Evolutionary conservation across 768 basidiomycete species (phyloP).

Genomic region (Amylocystis lapponica): DNA sequence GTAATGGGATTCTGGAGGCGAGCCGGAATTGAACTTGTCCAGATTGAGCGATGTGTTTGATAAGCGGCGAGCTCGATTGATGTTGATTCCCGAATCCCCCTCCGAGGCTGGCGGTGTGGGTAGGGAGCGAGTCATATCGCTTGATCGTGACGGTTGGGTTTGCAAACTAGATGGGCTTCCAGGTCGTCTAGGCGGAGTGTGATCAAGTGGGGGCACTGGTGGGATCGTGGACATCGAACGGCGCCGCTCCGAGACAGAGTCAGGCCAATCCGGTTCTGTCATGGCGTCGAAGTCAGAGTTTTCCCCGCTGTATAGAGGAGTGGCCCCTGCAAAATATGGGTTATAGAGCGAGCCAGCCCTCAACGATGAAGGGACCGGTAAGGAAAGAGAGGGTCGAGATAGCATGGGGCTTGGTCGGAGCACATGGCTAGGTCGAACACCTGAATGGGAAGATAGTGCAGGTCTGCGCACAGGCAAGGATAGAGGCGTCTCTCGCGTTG

Average conservation of each 20-base stretch:
- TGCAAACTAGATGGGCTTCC: constrained; percentile 47
- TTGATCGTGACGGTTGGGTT: constrained; percentile 45
- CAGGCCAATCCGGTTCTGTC: not conserved
- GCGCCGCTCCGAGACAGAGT: not conserved
- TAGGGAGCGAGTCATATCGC: constrained; percentile 36
- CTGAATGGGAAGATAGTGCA: constrained; percentile 1
- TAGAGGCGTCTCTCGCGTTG: constrained; percentile 25
- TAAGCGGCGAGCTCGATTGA: constrained; percentile 26
- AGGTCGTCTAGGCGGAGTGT: constrained; percentile 29
- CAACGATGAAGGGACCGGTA: not conserved
- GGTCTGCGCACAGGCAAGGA: constrained; percentile 2
- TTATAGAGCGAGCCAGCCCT: constrained; percentile 10
- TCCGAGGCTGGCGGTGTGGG: constrained; percentile 41
- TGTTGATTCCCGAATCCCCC: constrained; percentile 10
- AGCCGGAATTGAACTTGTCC: constrained; percentile 30
- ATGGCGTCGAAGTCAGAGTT: not conserved
- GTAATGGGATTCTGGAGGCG: constrained; percentile 27
- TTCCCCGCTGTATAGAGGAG: constrained; percentile 12
- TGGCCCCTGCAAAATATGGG: constrained; percentile 18
- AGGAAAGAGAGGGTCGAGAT: not conserved
- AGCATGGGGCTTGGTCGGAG: too few relatives aligned
- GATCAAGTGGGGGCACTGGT: constrained; percentile 21
- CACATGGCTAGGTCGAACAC: too few relatives aligned
- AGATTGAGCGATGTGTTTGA: constrained; percentile 28
- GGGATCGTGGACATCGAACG: constrained; percentile 15